These are phyloP conservation scores for Camellia oleifera DNA, from an alignment of 179 eudicot genomes.

Conservation along the genomic window DNA sequence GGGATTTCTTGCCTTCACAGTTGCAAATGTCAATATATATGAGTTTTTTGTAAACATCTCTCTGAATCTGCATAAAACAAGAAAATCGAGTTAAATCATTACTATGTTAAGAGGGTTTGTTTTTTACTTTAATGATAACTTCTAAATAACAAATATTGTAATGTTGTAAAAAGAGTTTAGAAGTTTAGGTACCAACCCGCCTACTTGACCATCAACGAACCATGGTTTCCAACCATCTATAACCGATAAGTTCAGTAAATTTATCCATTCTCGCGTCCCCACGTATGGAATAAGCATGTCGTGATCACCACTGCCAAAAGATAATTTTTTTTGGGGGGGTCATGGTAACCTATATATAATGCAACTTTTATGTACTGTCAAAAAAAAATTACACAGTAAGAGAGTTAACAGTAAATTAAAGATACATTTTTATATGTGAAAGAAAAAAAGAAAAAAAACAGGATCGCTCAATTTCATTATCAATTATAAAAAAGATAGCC, in stretches of 20 bases:
- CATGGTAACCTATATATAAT: too few species aligned
- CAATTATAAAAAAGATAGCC: too few species aligned
- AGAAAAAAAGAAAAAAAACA: too few species aligned
- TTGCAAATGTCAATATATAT: constrained; percentile 18
- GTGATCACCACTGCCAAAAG: constrained; percentile 16
- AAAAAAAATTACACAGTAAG: too few species aligned
- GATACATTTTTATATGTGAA: too few species aligned
- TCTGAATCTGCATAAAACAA: constrained; percentile 3
- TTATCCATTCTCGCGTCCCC: constrained; percentile 14
- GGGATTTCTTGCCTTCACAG: constrained; percentile 15
- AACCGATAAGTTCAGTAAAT: background rate
- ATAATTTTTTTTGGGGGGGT: background rate
- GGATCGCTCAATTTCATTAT: too few species aligned
- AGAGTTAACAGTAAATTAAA: too few species aligned
- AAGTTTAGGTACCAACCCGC: constrained; percentile 12
- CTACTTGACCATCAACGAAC: constrained; percentile 16
- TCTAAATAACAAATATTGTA: background rate
- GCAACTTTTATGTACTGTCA: too few species aligned
- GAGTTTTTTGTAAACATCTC: background rate
- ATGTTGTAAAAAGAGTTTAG: too few species aligned
- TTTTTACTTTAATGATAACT: background rate
- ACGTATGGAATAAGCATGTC: constrained; percentile 16
- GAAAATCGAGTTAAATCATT: too few species aligned
- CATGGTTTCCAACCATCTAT: constrained; percentile 12
- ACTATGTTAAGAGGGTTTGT: too few species aligned